Conservation (phyloP, 257 asterid genomes). For the Penstemon davidsonii region DNA sequence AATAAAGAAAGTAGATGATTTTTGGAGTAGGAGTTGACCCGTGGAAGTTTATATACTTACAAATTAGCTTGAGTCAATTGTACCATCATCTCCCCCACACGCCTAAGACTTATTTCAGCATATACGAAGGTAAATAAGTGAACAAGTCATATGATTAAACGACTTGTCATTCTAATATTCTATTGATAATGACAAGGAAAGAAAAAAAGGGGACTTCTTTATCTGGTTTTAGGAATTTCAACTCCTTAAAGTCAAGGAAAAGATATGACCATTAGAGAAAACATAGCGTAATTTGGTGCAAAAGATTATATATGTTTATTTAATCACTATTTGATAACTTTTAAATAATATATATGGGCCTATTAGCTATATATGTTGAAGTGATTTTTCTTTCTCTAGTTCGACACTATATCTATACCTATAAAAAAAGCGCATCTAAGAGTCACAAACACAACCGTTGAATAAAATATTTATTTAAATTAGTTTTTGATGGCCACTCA, state of each 20-base stretch:
- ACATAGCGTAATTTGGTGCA: neutral
- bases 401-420: neutral
- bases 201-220: too few species aligned
- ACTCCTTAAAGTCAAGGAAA: slow-evolving; percentile 12
- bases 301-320: neutral
- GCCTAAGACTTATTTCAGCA: neutral
- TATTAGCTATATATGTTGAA: neutral
- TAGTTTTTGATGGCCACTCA: too few species aligned
- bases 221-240: neutral
- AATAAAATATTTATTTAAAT: too few species aligned
- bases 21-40: too few species aligned
- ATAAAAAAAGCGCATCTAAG: too few species aligned
- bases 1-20: too few species aligned
- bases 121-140: neutral
- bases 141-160: slow-evolving; percentile 9
- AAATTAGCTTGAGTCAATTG: too few species aligned
- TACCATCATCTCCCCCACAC: neutral
- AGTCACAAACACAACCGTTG: too few species aligned
- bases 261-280: neutral
- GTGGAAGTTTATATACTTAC: too few species aligned
- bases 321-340: neutral
- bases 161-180: neutral
- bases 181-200: neutral
- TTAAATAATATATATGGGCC: too few species aligned
- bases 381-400: neutral